These are phyloP conservation scores for Stropharia rugosoannulata DNA, from an alignment of 768 basidiomycete genomes.

Conservation along the genomic window DNA sequence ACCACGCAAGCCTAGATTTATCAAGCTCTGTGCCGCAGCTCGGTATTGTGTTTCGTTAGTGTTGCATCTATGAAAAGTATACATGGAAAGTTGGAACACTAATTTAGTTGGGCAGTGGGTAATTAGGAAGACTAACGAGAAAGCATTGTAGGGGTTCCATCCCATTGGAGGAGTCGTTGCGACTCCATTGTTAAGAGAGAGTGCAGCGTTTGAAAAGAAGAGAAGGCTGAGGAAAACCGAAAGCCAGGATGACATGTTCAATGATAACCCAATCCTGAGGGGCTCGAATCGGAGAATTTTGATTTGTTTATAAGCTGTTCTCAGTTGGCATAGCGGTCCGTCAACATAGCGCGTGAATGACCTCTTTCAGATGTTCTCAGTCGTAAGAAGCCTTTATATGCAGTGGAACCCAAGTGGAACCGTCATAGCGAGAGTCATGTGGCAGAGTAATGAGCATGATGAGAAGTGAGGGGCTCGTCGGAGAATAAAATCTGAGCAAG, in stretches of 20 bases:
- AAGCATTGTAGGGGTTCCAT: constrained; percentile 50
- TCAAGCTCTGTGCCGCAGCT: constrained; percentile 36
- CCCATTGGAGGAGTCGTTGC: constrained; percentile 45
- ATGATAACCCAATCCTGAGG: background rate
- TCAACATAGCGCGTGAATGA: background rate
- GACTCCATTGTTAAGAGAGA: constrained; percentile 38
- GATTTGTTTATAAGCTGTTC: background rate
- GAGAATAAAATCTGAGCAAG: background rate
- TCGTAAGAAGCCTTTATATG: background rate
- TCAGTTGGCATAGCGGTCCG: background rate
- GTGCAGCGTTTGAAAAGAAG: constrained; percentile 9
- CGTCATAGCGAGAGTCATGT: constrained; percentile 11
- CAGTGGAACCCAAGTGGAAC: background rate
- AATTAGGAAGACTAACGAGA: constrained; percentile 28
- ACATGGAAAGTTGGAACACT: background rate
- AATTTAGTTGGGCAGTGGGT: background rate
- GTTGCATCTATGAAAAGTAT: constrained; percentile 29
- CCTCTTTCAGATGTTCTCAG: background rate
- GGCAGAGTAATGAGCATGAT: background rate
- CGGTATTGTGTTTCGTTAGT: constrained; percentile 42
- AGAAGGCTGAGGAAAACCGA: constrained; percentile 6
- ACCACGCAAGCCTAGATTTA: constrained; percentile 33
- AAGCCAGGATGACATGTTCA: background rate
- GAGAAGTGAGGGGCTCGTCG: background rate
- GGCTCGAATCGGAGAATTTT: background rate